Percentiles rank a stretch among this genome's conserved stretches.
These are phyloP conservation scores for Neurospora discreta DNA, from an alignment of 495 filamentous ascomycete species.

Conservation along the genomic window DNA sequence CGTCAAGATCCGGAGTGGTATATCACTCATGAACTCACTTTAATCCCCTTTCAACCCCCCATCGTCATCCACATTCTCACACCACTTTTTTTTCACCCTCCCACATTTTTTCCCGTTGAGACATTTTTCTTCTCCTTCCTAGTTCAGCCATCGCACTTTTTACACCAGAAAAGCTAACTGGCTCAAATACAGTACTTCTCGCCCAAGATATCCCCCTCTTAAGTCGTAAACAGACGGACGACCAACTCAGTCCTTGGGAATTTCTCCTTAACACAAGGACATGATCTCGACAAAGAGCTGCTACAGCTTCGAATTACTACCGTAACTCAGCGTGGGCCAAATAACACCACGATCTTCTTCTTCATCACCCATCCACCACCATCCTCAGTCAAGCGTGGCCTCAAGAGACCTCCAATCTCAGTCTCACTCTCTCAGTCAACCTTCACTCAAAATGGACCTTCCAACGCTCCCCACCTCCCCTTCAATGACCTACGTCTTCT, in stretches of 20 bases:
- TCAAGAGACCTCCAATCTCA: background rate
- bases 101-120: slow-evolving; percentile 5
- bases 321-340: background rate
- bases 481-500: slow-evolving; percentile 20
- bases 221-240: background rate
- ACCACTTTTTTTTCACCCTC: background rate
- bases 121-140: slow-evolving; percentile 9
- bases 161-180: background rate
- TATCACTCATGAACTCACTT: background rate
- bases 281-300: background rate
- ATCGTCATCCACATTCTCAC: background rate
- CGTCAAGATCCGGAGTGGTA: background rate
- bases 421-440: background rate
- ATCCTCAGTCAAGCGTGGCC: background rate
- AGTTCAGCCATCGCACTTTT: background rate
- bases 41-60: background rate
- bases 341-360: background rate
- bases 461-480: background rate
- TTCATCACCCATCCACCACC: background rate
- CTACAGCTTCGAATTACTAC: background rate
- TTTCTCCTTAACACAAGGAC: background rate
- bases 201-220: background rate
- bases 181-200: background rate
- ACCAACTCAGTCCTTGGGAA: background rate
- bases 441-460: background rate